Percentiles rank a stretch among this genome's conserved stretches.
Evolutionary conservation across 352 stramenopile species (phyloP).

Genomic region (Globisporangium perplexum): DNA sequence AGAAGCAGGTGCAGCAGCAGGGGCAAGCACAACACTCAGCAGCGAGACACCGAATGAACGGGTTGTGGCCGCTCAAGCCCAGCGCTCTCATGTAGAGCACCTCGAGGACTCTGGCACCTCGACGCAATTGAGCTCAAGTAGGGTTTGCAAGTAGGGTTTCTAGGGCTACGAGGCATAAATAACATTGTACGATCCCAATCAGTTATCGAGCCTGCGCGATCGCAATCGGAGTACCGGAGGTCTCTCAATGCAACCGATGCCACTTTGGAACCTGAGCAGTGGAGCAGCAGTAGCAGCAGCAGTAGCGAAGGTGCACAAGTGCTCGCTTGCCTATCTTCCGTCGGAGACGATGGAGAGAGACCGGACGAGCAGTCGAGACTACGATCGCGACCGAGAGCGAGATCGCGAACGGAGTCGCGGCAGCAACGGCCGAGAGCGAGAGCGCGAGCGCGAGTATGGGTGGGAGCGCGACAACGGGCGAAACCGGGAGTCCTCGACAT

Average conservation of each 20-base stretch:
- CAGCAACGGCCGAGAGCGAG: not conserved
- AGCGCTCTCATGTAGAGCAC: conserved; percentile 3
- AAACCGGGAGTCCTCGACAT: conserved; percentile 16
- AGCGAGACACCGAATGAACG: not conserved
- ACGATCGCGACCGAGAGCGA: conserved; percentile 16
- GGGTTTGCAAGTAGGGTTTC: no score
- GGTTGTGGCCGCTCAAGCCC: conserved; percentile 8
- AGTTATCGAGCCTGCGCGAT: no score
- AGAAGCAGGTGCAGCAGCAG: conserved; percentile 4
- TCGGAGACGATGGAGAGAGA: conserved; percentile 21
- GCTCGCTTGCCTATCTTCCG: no score
- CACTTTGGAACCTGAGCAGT: no score
- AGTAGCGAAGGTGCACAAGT: no score
- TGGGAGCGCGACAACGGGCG: conserved; percentile 21
- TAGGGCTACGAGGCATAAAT: no score
- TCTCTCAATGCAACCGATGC: no score
- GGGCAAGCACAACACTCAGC: not conserved
- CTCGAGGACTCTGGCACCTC: not conserved
- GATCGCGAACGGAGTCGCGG: conserved; percentile 4
- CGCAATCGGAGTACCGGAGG: no score
- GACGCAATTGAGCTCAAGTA: no score
- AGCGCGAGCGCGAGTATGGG: conserved; percentile 6
- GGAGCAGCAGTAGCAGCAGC: no score
- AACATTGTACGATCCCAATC: no score
- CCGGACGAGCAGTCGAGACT: conserved; percentile 10